Base-by-base conservation (phyloP, 1,284 basidiomycete genomes). In the Apiotrichum brassicae region DNA sequence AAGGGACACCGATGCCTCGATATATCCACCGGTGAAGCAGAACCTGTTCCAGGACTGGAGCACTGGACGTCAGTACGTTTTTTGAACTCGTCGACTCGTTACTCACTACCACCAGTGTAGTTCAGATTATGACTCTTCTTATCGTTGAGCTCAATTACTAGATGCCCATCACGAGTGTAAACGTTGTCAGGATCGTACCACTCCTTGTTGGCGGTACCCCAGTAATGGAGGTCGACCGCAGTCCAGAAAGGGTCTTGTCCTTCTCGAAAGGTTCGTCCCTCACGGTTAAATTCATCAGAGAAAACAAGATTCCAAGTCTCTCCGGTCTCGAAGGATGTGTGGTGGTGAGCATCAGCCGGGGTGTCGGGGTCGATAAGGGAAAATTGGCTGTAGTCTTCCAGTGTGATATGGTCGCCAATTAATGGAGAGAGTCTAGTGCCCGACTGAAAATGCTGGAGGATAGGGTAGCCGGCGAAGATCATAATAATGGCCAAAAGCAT, bases 261-360 rank as follows among this genome's bases (percentile, higher is more conserved):
- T 14, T 72, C 63, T 57, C 71, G 76, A 53, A 78, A 79, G 2
- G 75, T 75, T 30, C 75, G 55, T 64, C 82, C 82, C 4, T 80
- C 78, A 16, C 75, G 74, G 51, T 94, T 83, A 71, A 95, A 95
- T 74, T 94, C 92, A 70, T 94, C 91, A 41, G 85, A 87, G 67
- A 66, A 93, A 3, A 91, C 82, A 6, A 94, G 77, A 49, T 83
- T 77, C 68, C 85, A 87, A 6, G 76, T 63, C 20, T 79, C 53
- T 3, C 82, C 81, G 58, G 68, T 66, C 61, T 87, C 85, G 54
- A 77, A 83, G 0, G 85, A 85, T 2, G 73, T 82, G 26, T 83
- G 77, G 0, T 78, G 76, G 56, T 77, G 77, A 3, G 78, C 83
- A 0, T 60, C 57, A 1, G 72, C 58, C 0, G 86, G 86, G 1